These are phyloP conservation scores for Tylopilus sp. DNA, from an alignment of 1,284 basidiomycete genomes.

Conservation along the genomic window DNA sequence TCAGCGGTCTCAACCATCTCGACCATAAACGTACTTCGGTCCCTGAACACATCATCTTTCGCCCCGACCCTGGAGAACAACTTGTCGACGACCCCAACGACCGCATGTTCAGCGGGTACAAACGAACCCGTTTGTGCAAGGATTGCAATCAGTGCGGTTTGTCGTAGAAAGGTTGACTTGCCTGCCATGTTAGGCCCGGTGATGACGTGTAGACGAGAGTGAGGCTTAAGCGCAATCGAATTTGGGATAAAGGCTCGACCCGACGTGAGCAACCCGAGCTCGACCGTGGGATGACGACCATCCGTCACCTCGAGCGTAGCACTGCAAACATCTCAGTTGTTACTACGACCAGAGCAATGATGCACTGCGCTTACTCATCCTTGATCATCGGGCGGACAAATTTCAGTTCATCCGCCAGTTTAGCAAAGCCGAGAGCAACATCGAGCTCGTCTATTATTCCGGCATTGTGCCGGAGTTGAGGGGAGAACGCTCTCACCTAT, in stretches of 20 bases:
- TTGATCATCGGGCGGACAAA: constrained; percentile 71
- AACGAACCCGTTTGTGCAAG: constrained; percentile 91
- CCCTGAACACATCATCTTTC: constrained; percentile 89
- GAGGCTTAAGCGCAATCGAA: constrained; percentile 57
- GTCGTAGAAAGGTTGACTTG: constrained; percentile 90
- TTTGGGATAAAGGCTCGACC: constrained; percentile 83
- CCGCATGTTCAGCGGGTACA: constrained; percentile 80
- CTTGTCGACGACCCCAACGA: constrained; percentile 83
- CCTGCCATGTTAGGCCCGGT: constrained; percentile 97
- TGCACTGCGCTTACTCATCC: constrained; percentile 57
- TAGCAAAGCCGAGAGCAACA: constrained; percentile 77
- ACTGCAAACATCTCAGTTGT: constrained; percentile 37
- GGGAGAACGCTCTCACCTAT: constrained; percentile 60
- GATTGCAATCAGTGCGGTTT: constrained; percentile 86
- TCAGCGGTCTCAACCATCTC: constrained; percentile 86
- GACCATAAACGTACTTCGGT: constrained; percentile 92
- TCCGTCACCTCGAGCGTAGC: constrained; percentile 62
- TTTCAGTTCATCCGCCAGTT: constrained; percentile 73
- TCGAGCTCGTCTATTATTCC: constrained; percentile 87
- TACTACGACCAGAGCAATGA: background rate
- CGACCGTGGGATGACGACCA: constrained; percentile 90
- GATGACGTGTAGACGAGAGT: constrained; percentile 69
- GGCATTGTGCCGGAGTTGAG: constrained; percentile 67
- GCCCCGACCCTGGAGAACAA: constrained; percentile 95
- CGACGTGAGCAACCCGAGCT: constrained; percentile 74